Base-by-base conservation (phyloP, 805 yeast species). In the Helenozyma rhizophorensis region DNA sequence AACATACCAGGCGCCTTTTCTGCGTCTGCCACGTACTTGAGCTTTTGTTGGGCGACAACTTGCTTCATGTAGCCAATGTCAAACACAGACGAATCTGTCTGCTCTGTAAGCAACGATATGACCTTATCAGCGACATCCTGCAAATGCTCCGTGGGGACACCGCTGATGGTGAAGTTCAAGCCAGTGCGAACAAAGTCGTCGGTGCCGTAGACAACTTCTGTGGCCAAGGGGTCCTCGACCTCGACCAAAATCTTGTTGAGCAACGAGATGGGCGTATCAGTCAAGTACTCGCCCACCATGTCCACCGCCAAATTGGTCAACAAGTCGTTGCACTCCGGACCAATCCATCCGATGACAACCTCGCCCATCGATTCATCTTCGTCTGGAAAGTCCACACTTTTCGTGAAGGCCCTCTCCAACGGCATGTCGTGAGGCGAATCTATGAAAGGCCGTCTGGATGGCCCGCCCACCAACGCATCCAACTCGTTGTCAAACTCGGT, bases 311-410 rank as follows among this genome's bases (percentile, higher is more conserved):
- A 66, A 51, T 76, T 78, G 6, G 62, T 62, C 14, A 78, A 51
- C 10, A 65, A 52, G 25, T 81, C 75, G 8, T 58, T 51, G 23
- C 72, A 73, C 10, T 66, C 61, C 7, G 95, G 95, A 6, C 97
- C 97, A 30, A 85, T 69, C 90, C 95, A 89, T 3, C 83, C 65
- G 16, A 93, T 58, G 12, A 71, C 50, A 1, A 86, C 50, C 48
- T 85, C 93, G 23, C 96, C 95, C 57, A 79, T 74, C 9, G 83
- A 68, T 58, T 88, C 97, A 51, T 87, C 96, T 37, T 76, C 71
- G 48, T 93, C 97, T 2, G 97, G 96, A 50, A 93, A 93, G 37
- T 78, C 80, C 16, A 88, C 73, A 4, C 64, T 68, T 23, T 73
- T 68, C 9, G 72, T 58, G 5, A 68, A 51, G 2, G 62, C 56